phyloP scores from a whole-genome alignment of 2,329 filamentous ascomycete species.

The Penicillium sp. region DNA sequence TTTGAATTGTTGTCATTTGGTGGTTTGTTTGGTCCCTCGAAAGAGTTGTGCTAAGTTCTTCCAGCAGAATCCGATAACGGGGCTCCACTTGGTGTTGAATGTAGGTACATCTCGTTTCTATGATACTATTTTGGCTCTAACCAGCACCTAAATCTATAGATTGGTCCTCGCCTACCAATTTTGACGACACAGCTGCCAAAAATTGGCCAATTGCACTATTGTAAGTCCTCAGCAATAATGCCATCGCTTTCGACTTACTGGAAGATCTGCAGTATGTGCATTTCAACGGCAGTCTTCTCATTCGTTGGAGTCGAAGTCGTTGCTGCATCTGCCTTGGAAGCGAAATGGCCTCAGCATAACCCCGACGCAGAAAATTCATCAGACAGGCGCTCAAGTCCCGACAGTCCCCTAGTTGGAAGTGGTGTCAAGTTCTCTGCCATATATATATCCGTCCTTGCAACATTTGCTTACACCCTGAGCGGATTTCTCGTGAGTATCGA shows the following conservation, averaged over 20 bases:
- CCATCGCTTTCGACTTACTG: background rate
- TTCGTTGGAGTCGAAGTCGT: slow-evolving; percentile 37
- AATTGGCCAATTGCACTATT: slow-evolving; percentile 27
- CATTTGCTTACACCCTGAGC: slow-evolving; percentile 27
- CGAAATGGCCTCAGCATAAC: slow-evolving; percentile 17
- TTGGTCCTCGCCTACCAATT: slow-evolving; percentile 14
- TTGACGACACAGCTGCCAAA: slow-evolving; percentile 21
- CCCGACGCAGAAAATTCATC: background rate
- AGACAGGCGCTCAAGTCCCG: background rate
- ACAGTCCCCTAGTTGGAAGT: slow-evolving; percentile 3
- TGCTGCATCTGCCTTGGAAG: slow-evolving; percentile 36
- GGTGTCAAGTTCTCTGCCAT: slow-evolving; percentile 30
- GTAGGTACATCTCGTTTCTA: background rate
- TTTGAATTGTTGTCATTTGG: background rate
- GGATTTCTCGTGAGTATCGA: slow-evolving; percentile 28
- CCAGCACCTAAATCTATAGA: background rate
- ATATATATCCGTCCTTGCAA: slow-evolving; percentile 30
- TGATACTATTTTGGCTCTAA: background rate
- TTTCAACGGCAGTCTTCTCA: slow-evolving; percentile 33
- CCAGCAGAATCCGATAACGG: background rate
- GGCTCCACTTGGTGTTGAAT: slow-evolving; percentile 12
- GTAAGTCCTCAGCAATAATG: slow-evolving; percentile 13
- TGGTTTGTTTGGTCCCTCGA: background rate
- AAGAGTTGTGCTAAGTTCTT: background rate
- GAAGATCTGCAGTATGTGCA: slow-evolving; percentile 21